Evolutionary conservation across 345 rosid species (phyloP).

Genomic region (Alliaria petiolata): DNA sequence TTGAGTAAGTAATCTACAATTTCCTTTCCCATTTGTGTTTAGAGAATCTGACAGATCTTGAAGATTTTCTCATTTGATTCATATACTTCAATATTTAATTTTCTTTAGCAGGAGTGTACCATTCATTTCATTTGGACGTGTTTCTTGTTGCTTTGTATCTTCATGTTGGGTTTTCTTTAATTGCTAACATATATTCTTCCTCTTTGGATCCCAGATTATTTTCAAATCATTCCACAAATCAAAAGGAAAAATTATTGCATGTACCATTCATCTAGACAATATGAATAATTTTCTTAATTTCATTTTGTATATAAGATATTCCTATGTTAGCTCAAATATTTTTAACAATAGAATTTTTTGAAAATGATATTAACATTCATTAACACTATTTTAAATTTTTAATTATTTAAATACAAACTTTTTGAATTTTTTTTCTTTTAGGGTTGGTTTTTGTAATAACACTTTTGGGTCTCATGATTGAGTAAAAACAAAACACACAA

Average conservation of each 20-base stretch:
- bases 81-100: too few relatives aligned
- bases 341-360: too few relatives aligned
- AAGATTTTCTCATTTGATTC: too few relatives aligned
- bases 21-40: background rate
- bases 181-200: background rate
- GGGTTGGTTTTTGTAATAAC: too few relatives aligned
- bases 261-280: background rate
- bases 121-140: background rate
- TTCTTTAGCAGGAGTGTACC: too few relatives aligned
- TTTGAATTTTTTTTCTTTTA: too few relatives aligned
- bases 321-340: too few relatives aligned
- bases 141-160: background rate
- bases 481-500: too few relatives aligned
- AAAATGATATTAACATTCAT: too few relatives aligned
- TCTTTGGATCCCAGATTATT: background rate
- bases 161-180: background rate
- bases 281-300: background rate
- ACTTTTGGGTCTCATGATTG: too few relatives aligned
- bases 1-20: background rate
- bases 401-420: too few relatives aligned
- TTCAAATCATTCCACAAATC: background rate
- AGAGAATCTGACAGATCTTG: conserved; percentile 5
- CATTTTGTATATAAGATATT: background rate
- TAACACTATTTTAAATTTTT: too few relatives aligned
- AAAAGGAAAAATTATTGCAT: background rate